Percentiles rank a stretch among this genome's conserved stretches.
Evolutionary conservation across 306 rosid genomes (phyloP).

Genomic region (Citrullus colocynthis): DNA sequence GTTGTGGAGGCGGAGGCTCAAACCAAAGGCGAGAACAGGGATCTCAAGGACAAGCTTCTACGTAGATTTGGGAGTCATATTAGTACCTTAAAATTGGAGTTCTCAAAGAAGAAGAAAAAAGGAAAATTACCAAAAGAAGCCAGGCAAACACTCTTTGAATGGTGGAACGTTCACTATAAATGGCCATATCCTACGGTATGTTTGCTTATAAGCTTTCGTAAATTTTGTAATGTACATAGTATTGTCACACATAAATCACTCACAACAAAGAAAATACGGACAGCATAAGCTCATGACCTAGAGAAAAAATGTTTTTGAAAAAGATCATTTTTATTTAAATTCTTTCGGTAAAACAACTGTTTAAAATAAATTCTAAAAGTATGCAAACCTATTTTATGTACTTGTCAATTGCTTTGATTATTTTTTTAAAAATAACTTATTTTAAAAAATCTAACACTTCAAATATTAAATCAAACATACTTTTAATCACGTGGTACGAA

Average conservation of each 20-base stretch:
- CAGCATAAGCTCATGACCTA: no score
- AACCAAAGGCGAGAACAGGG: constrained; percentile 44
- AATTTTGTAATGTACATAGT: neutral
- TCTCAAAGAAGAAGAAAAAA: constrained; percentile 83
- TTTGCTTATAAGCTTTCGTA: neutral
- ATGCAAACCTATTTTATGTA: no score
- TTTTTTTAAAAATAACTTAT: no score
- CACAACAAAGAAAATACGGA: neutral
- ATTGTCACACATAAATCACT: neutral
- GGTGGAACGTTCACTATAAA: constrained; percentile 84
- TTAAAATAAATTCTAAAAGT: no score
- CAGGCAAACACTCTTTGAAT: constrained; percentile 60
- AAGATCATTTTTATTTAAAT: no score
- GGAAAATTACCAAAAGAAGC: constrained; percentile 95
- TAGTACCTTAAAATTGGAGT: constrained; percentile 61
- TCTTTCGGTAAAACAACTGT: no score
- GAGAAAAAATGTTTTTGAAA: no score
- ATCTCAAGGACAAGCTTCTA: constrained; percentile 67
- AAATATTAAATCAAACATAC: neutral
- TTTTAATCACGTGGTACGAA: neutral
- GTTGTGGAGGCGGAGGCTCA: constrained; percentile 43
- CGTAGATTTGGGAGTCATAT: constrained; percentile 82
- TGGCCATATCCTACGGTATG: constrained; percentile 99
- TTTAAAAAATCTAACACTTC: no score
- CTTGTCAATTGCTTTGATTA: no score